Evolutionary conservation across 192 early-diverging fungal species (phyloP).

Genomic region (Coemansia sp.): DNA sequence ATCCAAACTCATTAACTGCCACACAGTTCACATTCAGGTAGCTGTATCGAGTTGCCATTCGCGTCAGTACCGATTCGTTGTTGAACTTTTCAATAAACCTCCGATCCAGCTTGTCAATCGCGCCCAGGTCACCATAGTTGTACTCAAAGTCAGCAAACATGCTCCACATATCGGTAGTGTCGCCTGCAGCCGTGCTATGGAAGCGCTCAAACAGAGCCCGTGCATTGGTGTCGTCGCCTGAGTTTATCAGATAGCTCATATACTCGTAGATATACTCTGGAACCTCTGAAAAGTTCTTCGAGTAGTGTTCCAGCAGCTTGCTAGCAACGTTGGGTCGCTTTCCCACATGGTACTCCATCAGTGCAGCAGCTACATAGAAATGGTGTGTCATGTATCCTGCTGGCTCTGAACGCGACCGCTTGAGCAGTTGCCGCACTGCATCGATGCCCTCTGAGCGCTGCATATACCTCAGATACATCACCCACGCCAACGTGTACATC

Average conservation of each 20-base stretch:
- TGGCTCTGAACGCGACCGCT: constrained; percentile 65
- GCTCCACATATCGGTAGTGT: constrained; percentile 75
- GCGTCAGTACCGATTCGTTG: constrained; percentile 58
- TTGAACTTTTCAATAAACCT: constrained; percentile 72
- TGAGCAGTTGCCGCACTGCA: constrained; percentile 72
- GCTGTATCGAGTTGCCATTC: constrained; percentile 70
- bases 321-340: constrained; percentile 82
- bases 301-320: constrained; percentile 85
- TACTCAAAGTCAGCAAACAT: constrained; percentile 82
- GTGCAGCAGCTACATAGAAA: constrained; percentile 81
- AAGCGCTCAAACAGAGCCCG: constrained; percentile 88
- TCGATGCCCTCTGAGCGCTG: constrained; percentile 77
- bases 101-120: constrained; percentile 75
- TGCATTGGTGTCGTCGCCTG: constrained; percentile 91
- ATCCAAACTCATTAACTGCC: constrained; percentile 72
- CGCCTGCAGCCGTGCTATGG: constrained; percentile 64
- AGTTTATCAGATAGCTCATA: constrained; percentile 79
- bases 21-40: constrained; percentile 76
- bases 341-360: constrained; percentile 90
- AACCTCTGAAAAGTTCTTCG: constrained; percentile 75
- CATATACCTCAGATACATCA: constrained; percentile 81
- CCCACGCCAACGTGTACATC: constrained; percentile 71
- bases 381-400: constrained; percentile 74
- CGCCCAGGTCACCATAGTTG: constrained; percentile 79
- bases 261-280: constrained; percentile 76